Base-by-base conservation (phyloP, 352 stramenopile genomes). In the Phytopythium boreale region DNA sequence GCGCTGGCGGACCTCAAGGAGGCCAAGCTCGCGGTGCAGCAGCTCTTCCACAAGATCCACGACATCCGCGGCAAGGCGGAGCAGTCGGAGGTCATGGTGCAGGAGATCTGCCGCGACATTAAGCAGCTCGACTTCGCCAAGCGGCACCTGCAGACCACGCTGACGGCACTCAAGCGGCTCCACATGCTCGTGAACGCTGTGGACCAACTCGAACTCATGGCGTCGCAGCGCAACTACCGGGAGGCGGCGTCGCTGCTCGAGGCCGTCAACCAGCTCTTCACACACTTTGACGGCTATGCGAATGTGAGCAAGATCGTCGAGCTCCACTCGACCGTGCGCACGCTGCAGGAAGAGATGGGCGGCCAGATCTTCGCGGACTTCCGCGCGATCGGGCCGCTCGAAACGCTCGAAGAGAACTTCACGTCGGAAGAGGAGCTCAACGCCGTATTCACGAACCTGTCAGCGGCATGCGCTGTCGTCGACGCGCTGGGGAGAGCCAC, bases 91-190 rank as follows among this genome's bases (percentile, higher is more conserved):
- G 72, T 92, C 47, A 98, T 98, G 79, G 97, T 99, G 12, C 80
- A 98, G 60, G 96, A 99, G 76, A 99, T 99, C 56, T 99, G 97
- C 58, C 82, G 92, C 27, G 97, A 99, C 75, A 99, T 99, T 74
- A 99, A 99, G 76, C 91, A 98, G 61, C 85, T 99, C 12, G 97
- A 99, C 87, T 97, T 96, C 69, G 97, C 97, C 47, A 99, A 99
- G 75, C 87, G 90, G 22, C 96, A 99, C 63, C 81, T 99, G 61
- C 94, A 98, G 74, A 88, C 83, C 20, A 98, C 93, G 15, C 96
- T 99, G 49, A 98, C 93, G 14, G 93, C 96, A 1, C 74, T 99
- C 11, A 99, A 99, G 71, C 78, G 96, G 20, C 77, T 99, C 43
- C 96, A 99, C 75, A 99, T 99, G 97, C 80, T 99, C 22, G 85